Conservation (phyloP, 306 rosid genomes). For the Arachis hypogaea region DNA sequence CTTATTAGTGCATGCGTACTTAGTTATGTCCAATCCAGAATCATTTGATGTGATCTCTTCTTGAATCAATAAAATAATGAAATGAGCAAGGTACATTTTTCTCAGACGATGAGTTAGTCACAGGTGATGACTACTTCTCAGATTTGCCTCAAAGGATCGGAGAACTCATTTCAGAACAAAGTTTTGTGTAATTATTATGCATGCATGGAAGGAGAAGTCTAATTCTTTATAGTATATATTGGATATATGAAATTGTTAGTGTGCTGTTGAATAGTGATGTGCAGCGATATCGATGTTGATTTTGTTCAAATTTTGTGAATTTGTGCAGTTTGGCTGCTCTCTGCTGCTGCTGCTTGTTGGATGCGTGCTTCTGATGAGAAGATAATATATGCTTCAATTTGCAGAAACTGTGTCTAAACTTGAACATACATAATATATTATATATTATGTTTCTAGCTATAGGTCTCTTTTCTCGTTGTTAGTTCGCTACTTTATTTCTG, state of each 20-base stretch:
- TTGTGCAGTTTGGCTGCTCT: slow-evolving; percentile 91
- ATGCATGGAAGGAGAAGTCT: too few species aligned
- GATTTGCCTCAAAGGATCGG: too few species aligned
- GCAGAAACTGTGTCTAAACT: slow-evolving; percentile 31
- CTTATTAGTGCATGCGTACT: too few species aligned
- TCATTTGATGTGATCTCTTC: too few species aligned
- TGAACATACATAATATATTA: too few species aligned
- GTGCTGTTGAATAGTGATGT: not conserved
- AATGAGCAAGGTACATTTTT: too few species aligned
- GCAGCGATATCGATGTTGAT: not conserved
- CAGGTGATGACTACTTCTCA: too few species aligned
- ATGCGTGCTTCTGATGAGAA: slow-evolving; percentile 86
- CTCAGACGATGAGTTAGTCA: too few species aligned
- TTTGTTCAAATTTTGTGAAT: not conserved
- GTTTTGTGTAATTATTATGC: too few species aligned
- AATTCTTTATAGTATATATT: not conserved
- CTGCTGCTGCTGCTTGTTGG: slow-evolving; percentile 94
- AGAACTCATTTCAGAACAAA: too few species aligned
- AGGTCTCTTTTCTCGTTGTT: not conserved
- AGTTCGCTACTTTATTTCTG: slow-evolving; percentile 20
- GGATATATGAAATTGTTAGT: not conserved
- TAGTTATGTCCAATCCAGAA: too few species aligned
- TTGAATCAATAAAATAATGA: too few species aligned
- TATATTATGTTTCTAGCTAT: slow-evolving; percentile 1
- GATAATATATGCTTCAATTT: not conserved